Evolutionary conservation across 768 basidiomycete species (phyloP), one percentile per base, ranked within the genome.

Genomic region (Pleurotus tuoliensis): DNA sequence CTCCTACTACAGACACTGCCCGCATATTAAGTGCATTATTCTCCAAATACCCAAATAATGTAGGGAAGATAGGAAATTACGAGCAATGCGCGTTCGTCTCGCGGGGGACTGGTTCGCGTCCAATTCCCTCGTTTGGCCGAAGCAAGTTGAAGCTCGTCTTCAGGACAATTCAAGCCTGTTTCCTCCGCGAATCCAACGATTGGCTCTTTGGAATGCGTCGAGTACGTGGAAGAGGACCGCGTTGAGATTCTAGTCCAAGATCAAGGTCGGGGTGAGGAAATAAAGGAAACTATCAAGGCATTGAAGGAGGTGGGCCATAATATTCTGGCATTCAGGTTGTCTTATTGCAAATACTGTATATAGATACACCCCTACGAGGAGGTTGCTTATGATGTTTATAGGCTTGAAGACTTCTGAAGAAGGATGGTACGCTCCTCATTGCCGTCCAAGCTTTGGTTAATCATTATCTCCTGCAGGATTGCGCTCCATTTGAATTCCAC

Each of bases 331-430:
- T 43, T 47, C 12, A 30, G 49, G 27, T 40, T 54, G n/a, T 25
- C 49, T 48, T 43, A 27, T 30, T 43, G 50, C 11, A 8, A 8
- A 16, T 27, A 57, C 46, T 20, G 13, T 16, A 25, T 44, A 40
- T 58, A 83, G 81, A 71, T 76, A 3, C 82, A 82, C 62, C 81
- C 81, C 6, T 82, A 83, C 58, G 82, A 83, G 66, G 78, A 82
- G 63, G 78, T 82, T 47, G 81, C 77, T 4, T 82, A 82, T 59
- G 80, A 83, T 59, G 78, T 84, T 2, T 80, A 82, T 64, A 75
- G 71, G 44, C 64, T 80, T 2, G 76, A 81, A 63, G 70, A 76
- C 58, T 67, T 77, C 49, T 76, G 30, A 34, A 34, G 30, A 34
- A 11, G 30, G 4, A 34, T 34, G 30, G 30, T 34, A 34, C 30